These are phyloP conservation scores for Syzygium aqueum DNA, from an alignment of 345 rosid species.

Conservation along the genomic window DNA sequence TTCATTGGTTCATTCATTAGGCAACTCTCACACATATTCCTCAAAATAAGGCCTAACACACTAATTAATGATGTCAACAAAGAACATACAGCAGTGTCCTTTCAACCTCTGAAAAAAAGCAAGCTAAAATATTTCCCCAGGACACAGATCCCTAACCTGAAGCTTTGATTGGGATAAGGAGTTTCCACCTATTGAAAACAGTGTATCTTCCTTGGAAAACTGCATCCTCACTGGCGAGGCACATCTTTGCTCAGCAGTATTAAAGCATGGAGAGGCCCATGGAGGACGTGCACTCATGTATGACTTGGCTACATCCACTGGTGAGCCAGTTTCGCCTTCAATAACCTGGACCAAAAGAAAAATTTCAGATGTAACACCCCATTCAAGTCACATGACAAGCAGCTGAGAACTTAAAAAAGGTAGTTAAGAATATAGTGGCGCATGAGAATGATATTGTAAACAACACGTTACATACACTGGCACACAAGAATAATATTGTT, in stretches of 20 bases:
- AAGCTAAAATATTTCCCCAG: background rate
- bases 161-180: constrained; percentile 51
- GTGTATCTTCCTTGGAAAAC: constrained; percentile 43
- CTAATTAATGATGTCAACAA: background rate
- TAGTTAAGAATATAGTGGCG: background rate
- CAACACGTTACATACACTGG: background rate
- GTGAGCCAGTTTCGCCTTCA: constrained; percentile 60
- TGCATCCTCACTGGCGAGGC: constrained; percentile 34
- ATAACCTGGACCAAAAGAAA: constrained; percentile 27
- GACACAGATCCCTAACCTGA: constrained; percentile 1
- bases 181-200: constrained; percentile 29
- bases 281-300: constrained; percentile 64
- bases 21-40: background rate
- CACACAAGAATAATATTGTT: background rate
- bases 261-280: constrained; percentile 62
- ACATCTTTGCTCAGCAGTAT: constrained; percentile 23
- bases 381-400: background rate
- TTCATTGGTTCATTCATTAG: background rate
- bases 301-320: constrained; percentile 73
- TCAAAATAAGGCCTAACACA: background rate
- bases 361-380: background rate
- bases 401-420: background rate
- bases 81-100: background rate
- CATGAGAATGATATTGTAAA: background rate
- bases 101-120: background rate